Evolutionary conservation across 345 rosid genomes (phyloP).

Genomic region (Hypericum perforatum): DNA sequence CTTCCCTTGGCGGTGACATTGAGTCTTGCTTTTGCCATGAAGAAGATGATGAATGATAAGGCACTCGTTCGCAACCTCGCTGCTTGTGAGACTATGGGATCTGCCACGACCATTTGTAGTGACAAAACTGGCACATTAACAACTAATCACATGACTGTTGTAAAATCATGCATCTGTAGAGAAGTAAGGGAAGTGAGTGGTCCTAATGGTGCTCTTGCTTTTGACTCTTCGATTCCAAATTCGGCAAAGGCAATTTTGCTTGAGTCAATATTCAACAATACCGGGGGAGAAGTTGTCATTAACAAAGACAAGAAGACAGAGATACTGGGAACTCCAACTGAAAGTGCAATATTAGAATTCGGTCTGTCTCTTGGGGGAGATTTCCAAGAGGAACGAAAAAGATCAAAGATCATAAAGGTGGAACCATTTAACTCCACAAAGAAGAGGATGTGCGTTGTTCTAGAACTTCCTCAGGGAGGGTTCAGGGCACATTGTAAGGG

Average conservation of each 20-base stretch:
- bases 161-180: slow-evolving; percentile 8
- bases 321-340: slow-evolving; percentile 94
- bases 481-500: slow-evolving; percentile 68
- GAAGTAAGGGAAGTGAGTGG: slow-evolving; percentile 27
- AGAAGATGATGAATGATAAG: slow-evolving; percentile 10
- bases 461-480: slow-evolving; percentile 62
- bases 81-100: slow-evolving; percentile 10
- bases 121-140: slow-evolving; percentile 9
- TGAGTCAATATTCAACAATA: slow-evolving; percentile 74
- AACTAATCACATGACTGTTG: slow-evolving; percentile 9
- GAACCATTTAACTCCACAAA: slow-evolving; percentile 88
- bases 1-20: slow-evolving; percentile 10
- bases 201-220: slow-evolving; percentile 23
- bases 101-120: slow-evolving; percentile 11
- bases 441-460: slow-evolving; percentile 76
- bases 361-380: slow-evolving; percentile 75
- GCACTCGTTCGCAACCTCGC: slow-evolving; percentile 9
- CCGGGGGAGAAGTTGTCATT: slow-evolving; percentile 80
- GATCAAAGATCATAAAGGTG: slow-evolving; percentile 52
- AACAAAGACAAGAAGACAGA: slow-evolving; percentile 43
- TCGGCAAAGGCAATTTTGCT: slow-evolving; percentile 43
- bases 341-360: slow-evolving; percentile 80
- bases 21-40: slow-evolving; percentile 12
- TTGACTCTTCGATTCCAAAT: slow-evolving; percentile 48
- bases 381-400: slow-evolving; percentile 44